These are phyloP conservation scores for Carex pumila DNA, from an alignment of 176 grass and related monocot species.

Conservation along the genomic window DNA sequence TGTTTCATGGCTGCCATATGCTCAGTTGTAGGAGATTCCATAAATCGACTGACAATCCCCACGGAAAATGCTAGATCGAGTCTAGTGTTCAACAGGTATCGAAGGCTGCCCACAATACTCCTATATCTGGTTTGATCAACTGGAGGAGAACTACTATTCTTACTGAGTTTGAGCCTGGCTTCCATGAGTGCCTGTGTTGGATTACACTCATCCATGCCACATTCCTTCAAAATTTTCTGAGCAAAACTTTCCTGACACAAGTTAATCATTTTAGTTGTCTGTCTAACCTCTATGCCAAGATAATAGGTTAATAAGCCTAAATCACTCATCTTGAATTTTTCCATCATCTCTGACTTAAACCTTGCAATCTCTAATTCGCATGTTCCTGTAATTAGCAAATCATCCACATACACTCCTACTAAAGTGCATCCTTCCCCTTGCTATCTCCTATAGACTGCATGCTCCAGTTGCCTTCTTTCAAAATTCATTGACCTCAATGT, in stretches of 20 bases:
- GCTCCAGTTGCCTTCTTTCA: not conserved
- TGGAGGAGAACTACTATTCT: not conserved
- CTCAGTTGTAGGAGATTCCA: not conserved
- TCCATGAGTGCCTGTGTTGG: not conserved
- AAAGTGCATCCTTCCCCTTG: not conserved
- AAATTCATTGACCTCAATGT: not conserved
- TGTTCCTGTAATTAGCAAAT: not conserved
- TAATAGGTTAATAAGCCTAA: not conserved
- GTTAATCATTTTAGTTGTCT: not conserved
- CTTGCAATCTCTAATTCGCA: not conserved
- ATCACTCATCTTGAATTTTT: not conserved
- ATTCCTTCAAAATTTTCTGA: not conserved
- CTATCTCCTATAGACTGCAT: not conserved
- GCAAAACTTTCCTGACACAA: not conserved
- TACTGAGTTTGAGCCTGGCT: not conserved
- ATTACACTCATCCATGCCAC: not conserved
- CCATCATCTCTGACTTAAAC: not conserved
- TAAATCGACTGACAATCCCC: not conserved
- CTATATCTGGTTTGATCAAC: not conserved
- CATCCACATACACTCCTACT: conserved; percentile 3
- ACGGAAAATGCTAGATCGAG: not conserved
- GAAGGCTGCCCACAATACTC: not conserved
- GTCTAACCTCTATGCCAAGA: not conserved
- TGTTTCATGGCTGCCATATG: not conserved
- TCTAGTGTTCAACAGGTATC: not conserved